Percentiles rank a stretch among this genome's conserved stretches.
phyloP scores from a whole-genome alignment of 202 grass and related monocot species.

The Setaria italica region DNA sequence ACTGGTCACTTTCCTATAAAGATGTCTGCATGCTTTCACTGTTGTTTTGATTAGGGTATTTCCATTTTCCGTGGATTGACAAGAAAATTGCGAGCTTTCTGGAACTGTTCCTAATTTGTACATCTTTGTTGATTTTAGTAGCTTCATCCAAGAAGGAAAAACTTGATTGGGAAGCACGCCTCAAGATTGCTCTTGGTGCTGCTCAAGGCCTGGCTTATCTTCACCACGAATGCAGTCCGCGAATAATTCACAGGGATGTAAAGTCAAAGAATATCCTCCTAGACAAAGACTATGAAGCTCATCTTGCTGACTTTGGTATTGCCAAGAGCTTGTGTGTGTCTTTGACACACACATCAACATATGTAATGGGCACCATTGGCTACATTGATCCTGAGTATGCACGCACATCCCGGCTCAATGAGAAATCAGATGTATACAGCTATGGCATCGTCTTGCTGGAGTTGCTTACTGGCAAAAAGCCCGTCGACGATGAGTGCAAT shows the following conservation, averaged over 20 bases:
- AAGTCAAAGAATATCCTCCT: constrained; percentile 86
- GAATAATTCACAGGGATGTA: constrained; percentile 79
- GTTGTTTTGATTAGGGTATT: constrained; percentile 40
- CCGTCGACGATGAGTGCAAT: constrained; percentile 82
- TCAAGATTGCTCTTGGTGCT: constrained; percentile 70
- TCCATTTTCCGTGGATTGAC: constrained; percentile 16
- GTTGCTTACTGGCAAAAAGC: constrained; percentile 75
- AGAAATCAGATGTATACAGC: constrained; percentile 84
- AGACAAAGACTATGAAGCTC: constrained; percentile 71
- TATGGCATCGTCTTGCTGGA: constrained; percentile 78
- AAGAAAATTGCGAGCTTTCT: neutral
- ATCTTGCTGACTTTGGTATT: constrained; percentile 82
- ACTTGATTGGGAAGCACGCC: constrained; percentile 67
- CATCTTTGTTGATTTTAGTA: constrained; percentile 35
- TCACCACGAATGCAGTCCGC: constrained; percentile 78
- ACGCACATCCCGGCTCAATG: constrained; percentile 71
- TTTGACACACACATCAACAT: constrained; percentile 80
- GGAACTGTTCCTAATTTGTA: constrained; percentile 9
- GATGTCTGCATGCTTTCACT: constrained; percentile 10
- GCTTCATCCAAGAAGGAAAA: constrained; percentile 73
- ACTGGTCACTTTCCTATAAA: constrained; percentile 23
- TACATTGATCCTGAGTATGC: constrained; percentile 89
- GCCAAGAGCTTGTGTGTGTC: constrained; percentile 82
- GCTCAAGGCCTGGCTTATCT: constrained; percentile 82
- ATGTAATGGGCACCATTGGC: constrained; percentile 89